Conservation (phyloP, 106 monocot species). For the Dendrobium huoshanense region DNA sequence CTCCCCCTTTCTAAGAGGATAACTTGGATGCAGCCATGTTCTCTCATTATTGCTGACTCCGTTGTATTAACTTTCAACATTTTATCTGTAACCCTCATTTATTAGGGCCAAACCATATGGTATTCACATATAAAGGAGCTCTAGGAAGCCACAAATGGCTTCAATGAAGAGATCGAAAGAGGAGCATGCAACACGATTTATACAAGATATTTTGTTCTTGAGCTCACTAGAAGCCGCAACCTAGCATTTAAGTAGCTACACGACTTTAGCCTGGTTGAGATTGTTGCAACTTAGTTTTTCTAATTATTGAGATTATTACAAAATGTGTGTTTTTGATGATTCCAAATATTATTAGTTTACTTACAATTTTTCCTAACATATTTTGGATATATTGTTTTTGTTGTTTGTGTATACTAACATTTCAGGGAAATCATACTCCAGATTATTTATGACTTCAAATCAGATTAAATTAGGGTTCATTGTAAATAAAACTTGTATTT, state of each 20-base stretch:
- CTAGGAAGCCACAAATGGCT: conserved; percentile 40
- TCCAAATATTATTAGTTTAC: too few relatives aligned
- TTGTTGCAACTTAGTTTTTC: too few relatives aligned
- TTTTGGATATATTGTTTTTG: too few relatives aligned
- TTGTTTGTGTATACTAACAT: too few relatives aligned
- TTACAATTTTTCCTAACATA: too few relatives aligned
- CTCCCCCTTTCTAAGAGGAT: neutral
- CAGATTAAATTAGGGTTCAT: too few relatives aligned
- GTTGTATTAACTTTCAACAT: neutral
- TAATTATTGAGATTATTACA: too few relatives aligned
- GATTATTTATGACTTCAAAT: too few relatives aligned
- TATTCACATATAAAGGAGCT: conserved; percentile 33
- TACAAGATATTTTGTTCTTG: conserved; percentile 19
- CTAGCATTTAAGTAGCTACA: conserved; percentile 60
- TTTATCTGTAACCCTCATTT: neutral
- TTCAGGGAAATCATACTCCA: too few relatives aligned
- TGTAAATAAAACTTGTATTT: too few relatives aligned
- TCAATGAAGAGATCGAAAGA: conserved; percentile 29
- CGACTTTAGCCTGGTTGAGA: neutral
- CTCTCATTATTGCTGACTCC: neutral
- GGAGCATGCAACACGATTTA: conserved; percentile 61
- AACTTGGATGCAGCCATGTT: neutral
- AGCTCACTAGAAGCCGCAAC: conserved; percentile 38
- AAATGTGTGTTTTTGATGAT: too few relatives aligned
- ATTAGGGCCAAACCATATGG: neutral